Percentiles rank a stretch among this genome's conserved stretches.
phyloP scores from a whole-genome alignment of 257 asterid species.

The Capsicum chinense region DNA sequence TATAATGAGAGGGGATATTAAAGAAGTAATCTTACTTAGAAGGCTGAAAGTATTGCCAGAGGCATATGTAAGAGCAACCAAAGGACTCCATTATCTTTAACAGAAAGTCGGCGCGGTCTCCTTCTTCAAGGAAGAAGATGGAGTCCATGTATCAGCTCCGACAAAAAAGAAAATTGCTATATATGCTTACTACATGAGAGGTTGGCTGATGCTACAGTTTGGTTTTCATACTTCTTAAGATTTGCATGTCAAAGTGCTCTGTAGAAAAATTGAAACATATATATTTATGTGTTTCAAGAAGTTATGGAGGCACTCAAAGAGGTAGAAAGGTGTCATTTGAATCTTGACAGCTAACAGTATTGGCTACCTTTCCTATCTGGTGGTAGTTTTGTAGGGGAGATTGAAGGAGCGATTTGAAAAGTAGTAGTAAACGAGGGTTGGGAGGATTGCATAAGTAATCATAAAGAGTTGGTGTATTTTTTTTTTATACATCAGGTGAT shows the following conservation, averaged over 20 bases:
- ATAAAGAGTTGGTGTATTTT: not conserved
- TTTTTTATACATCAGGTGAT: no score
- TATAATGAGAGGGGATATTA: not conserved
- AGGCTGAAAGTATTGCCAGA: constrained; percentile 62
- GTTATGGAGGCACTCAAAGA: not conserved
- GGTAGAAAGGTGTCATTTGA: not conserved
- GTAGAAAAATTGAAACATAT: constrained; percentile 2
- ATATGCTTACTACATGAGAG: not conserved
- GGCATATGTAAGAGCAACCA: constrained; percentile 65
- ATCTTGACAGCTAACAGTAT: constrained; percentile 3
- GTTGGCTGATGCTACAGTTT: not conserved
- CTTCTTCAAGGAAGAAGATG: constrained; percentile 58
- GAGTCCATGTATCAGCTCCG: constrained; percentile 30
- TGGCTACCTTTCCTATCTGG: constrained; percentile 11
- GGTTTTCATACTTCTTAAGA: not conserved
- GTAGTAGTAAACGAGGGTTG: not conserved
- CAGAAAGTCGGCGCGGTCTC: constrained; percentile 57
- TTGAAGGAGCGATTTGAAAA: constrained; percentile 16
- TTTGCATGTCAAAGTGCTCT: constrained; percentile 6
- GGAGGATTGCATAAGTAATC: not conserved
- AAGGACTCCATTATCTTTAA: constrained; percentile 53
- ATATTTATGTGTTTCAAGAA: constrained; percentile 25
- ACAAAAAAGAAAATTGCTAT: not conserved
- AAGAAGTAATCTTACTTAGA: constrained; percentile 51
- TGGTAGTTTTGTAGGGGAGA: constrained; percentile 4